Evolutionary conservation across 208 protist species (phyloP).

Genomic region (Leishmania tropica): DNA sequence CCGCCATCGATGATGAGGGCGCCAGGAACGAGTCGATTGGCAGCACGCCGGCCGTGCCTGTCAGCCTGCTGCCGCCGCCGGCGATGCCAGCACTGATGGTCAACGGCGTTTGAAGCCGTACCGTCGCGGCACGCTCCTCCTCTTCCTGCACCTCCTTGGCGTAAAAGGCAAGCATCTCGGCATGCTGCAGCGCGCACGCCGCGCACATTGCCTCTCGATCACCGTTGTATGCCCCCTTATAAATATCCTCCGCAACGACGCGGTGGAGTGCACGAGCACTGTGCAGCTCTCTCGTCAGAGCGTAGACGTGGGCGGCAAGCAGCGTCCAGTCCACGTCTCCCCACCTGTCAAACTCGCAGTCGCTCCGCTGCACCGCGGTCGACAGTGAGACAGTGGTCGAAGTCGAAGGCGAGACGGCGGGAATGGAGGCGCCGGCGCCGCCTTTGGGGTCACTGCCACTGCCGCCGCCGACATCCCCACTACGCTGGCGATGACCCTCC

Average conservation of each 20-base stretch:
- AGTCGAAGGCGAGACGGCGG: background rate
- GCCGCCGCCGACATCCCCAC: background rate
- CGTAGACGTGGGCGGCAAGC: slow-evolving; percentile 33
- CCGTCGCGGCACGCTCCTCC: background rate
- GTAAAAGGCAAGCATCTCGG: background rate
- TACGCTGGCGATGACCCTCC: background rate
- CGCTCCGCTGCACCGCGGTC: background rate
- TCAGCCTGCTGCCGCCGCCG: background rate
- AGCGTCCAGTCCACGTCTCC: slow-evolving; percentile 27
- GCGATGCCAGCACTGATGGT: background rate
- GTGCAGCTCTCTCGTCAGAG: slow-evolving; percentile 20
- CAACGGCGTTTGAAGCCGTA: background rate
- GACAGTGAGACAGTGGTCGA: background rate
- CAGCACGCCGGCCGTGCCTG: background rate
- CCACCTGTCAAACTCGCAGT: slow-evolving; percentile 2
- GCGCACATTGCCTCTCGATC: slow-evolving; percentile 12
- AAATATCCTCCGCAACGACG: slow-evolving; percentile 17
- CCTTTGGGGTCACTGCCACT: background rate
- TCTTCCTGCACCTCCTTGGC: slow-evolving; percentile 9
- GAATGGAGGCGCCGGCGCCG: background rate
- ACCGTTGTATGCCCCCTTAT: background rate
- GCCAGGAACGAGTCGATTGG: background rate
- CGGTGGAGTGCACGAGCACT: slow-evolving; percentile 12
- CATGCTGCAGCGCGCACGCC: slow-evolving; percentile 17
- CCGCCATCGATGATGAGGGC: background rate